Percentiles rank a stretch among this genome's conserved stretches.
phyloP scores from a whole-genome alignment of 768 basidiomycete species.

The Trametes sanguinea region DNA sequence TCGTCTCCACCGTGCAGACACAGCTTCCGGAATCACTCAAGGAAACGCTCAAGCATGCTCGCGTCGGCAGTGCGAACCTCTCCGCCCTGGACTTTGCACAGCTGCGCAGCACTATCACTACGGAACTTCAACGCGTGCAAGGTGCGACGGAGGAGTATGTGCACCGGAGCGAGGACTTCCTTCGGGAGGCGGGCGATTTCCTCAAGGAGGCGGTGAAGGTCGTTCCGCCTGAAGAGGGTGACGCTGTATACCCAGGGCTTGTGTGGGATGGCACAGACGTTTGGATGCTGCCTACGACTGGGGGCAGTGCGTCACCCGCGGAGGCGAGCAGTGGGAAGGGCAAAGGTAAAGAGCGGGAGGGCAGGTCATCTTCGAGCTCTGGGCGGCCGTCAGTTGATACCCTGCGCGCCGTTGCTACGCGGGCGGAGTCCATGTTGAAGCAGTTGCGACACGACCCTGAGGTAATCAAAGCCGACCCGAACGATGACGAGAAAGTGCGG shows the following conservation, averaged over 20 bases:
- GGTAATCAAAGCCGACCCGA: constrained; percentile 77
- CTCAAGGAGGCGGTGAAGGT: constrained; percentile 87
- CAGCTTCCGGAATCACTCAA: constrained; percentile 56
- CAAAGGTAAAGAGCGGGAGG: constrained; percentile 43
- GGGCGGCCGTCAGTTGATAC: constrained; percentile 39
- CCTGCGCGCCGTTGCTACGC: constrained; percentile 62
- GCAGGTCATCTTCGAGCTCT: constrained; percentile 29
- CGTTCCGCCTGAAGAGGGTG: constrained; percentile 71
- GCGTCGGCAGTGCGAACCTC: constrained; percentile 36
- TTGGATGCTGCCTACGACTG: constrained; percentile 66
- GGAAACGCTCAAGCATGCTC: constrained; percentile 55
- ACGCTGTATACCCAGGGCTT: constrained; percentile 40
- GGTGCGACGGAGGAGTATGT: constrained; percentile 83
- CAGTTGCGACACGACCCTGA: constrained; percentile 74
- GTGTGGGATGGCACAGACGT: constrained; percentile 88
- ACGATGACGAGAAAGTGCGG: constrained; percentile 54
- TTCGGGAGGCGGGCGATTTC: constrained; percentile 57
- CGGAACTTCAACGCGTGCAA: constrained; percentile 74
- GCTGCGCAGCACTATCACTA: constrained; percentile 59
- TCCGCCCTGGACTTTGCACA: constrained; percentile 66
- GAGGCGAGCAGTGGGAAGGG: constrained; percentile 28
- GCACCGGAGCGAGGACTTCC: constrained; percentile 56
- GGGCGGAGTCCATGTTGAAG: constrained; percentile 76
- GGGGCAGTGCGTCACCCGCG: constrained; percentile 25
- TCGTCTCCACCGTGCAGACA: constrained; percentile 66